Conservation (phyloP, 345 rosid genomes). For the Geranium rotundifolium region DNA sequence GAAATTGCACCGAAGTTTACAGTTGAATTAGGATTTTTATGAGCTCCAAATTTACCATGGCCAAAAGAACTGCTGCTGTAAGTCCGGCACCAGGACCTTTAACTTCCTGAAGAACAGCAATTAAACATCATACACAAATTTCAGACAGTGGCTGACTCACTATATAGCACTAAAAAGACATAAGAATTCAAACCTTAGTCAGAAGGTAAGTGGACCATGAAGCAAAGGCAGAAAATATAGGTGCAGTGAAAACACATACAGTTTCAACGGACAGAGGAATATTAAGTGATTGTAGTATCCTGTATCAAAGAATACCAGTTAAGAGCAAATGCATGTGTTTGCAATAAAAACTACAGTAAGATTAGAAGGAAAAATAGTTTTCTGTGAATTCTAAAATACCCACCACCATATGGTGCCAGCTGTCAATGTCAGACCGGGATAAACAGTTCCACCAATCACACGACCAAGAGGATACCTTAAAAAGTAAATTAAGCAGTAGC, state of each 20-base stretch:
- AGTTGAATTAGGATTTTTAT: neutral
- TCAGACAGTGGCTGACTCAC: slow-evolving; percentile 1
- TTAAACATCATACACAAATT: slow-evolving; percentile 10
- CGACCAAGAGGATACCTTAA: slow-evolving; percentile 85
- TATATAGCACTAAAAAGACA: slow-evolving; percentile 5
- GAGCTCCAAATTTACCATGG: slow-evolving; percentile 56
- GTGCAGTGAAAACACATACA: slow-evolving; percentile 95
- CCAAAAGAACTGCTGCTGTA: slow-evolving; percentile 86
- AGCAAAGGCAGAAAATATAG: slow-evolving; percentile 89
- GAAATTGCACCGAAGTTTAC: neutral
- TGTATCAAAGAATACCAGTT: slow-evolving; percentile 16
- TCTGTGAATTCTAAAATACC: slow-evolving; percentile 16
- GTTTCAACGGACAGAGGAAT: slow-evolving; percentile 96
- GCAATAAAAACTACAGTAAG: neutral
- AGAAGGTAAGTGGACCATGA: slow-evolving; percentile 94
- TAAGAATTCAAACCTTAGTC: slow-evolving; percentile 53
- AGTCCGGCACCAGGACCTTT: slow-evolving; percentile 92
- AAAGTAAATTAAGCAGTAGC: neutral
- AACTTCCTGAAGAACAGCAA: slow-evolving; percentile 53
- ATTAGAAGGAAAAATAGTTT: neutral
- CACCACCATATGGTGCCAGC: slow-evolving; percentile 96
- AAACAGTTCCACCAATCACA: slow-evolving; percentile 98
- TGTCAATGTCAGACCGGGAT: slow-evolving; percentile 92
- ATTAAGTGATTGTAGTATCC: slow-evolving; percentile 71
- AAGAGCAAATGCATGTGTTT: neutral